Evolutionary conservation across 768 basidiomycete genomes (phyloP).

Genomic region (Mycena galopus): DNA sequence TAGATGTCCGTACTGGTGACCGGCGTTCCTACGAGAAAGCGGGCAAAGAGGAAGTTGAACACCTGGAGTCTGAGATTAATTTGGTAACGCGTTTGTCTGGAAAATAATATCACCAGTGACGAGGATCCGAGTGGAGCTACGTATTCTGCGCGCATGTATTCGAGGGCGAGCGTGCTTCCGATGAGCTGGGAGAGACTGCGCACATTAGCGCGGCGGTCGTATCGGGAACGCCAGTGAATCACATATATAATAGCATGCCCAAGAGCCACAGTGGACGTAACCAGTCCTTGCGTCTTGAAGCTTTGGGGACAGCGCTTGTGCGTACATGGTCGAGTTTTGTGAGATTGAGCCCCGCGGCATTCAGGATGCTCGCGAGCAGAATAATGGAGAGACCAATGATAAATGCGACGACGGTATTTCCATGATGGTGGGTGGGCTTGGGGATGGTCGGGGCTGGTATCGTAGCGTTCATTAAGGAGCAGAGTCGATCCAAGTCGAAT

Average conservation of each 20-base stretch:
- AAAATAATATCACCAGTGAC: constrained; percentile 61
- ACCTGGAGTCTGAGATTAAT: constrained; percentile 52
- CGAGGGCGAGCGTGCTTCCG: constrained; percentile 87
- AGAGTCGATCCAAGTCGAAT: neutral
- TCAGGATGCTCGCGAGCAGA: constrained; percentile 85
- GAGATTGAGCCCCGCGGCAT: constrained; percentile 93
- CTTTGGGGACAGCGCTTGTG: constrained; percentile 82
- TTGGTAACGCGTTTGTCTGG: neutral
- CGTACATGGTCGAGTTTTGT: constrained; percentile 94
- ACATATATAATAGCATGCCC: constrained; percentile 97
- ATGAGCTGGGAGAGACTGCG: constrained; percentile 84
- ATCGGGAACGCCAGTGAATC: neutral
- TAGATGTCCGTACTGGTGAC: constrained; percentile 88
- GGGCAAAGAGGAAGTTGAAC: constrained; percentile 96
- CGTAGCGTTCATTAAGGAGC: constrained; percentile 21
- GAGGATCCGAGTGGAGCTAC: constrained; percentile 96
- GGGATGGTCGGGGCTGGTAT: neutral
- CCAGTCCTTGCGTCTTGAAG: constrained; percentile 81
- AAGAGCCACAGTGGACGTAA: constrained; percentile 90
- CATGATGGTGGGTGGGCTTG: neutral
- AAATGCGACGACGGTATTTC: constrained; percentile 73
- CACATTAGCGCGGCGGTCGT: neutral
- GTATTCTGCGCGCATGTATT: constrained; percentile 89
- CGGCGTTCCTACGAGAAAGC: constrained; percentile 87
- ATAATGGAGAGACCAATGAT: constrained; percentile 91